Evolutionary conservation across 352 stramenopile species (phyloP).

Genomic region (Pythium monospermum): DNA sequence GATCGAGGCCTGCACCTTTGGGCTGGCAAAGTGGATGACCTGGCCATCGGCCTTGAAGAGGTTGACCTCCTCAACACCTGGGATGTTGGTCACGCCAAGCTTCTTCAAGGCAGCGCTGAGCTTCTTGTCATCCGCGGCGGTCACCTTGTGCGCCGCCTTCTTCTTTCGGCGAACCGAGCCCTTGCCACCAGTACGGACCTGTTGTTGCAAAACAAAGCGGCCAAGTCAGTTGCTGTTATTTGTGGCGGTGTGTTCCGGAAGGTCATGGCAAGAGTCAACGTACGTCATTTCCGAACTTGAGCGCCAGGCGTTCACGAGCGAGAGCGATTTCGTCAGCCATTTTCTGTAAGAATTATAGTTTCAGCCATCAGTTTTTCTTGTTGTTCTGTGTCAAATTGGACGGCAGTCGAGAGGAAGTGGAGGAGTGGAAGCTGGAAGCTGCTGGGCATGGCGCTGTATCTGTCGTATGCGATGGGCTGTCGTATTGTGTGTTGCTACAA

Average conservation of each 20-base stretch:
- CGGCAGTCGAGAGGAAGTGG: no score
- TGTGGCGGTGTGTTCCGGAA: not conserved
- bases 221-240: not conserved
- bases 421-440: no score
- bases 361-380: not conserved
- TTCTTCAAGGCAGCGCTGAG: slow-evolving; percentile 97
- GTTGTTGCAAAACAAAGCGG: not conserved
- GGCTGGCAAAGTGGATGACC: slow-evolving; percentile 97
- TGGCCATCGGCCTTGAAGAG: slow-evolving; percentile 99
- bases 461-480: no score
- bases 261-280: slow-evolving; percentile 1
- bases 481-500: no score
- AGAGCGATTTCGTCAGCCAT: slow-evolving; percentile 90
- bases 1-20: slow-evolving; percentile 98
- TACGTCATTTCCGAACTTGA: slow-evolving; percentile 84
- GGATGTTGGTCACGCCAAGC: slow-evolving; percentile 97
- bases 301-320: slow-evolving; percentile 77
- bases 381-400: no score
- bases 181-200: slow-evolving; percentile 94
- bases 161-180: slow-evolving; percentile 95
- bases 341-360: slow-evolving; percentile 23
- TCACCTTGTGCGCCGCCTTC: slow-evolving; percentile 91
- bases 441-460: no score
- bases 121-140: slow-evolving; percentile 97
- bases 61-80: slow-evolving; percentile 99